Evolutionary conservation across 129 eudicot species (phyloP).

Genomic region (Gnaphalium uliginosum): DNA sequence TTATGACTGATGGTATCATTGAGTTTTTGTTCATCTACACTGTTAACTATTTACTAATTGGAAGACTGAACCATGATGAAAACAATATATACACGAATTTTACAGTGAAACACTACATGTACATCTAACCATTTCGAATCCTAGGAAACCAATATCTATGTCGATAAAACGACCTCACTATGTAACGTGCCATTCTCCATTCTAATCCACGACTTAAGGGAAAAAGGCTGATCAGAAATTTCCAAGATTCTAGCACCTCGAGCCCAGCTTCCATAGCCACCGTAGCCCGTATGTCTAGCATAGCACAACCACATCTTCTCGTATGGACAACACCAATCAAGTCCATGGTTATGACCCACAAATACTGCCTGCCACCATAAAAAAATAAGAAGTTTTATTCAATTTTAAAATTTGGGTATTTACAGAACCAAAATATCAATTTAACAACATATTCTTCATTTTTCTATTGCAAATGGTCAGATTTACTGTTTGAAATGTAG

Average conservation of each 20-base stretch:
- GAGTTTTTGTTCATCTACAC: no score
- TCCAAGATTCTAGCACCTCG: constrained; percentile 86
- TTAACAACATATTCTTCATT: neutral
- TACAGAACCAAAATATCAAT: neutral
- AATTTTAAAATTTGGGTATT: neutral
- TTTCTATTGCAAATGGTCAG: neutral
- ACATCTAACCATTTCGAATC: neutral
- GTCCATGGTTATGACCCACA: constrained; percentile 98
- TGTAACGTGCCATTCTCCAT: constrained; percentile 85
- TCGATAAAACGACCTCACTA: constrained; percentile 66
- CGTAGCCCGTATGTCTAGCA: constrained; percentile 93
- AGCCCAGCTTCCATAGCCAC: constrained; percentile 92
- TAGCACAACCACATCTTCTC: constrained; percentile 87
- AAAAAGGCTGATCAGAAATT: constrained; percentile 59
- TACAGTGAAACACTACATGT: neutral
- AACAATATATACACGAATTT: neutral
- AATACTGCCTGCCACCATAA: constrained; percentile 67
- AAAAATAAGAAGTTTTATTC: neutral
- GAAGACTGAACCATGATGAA: neutral
- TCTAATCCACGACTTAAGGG: constrained; percentile 88
- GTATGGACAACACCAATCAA: constrained; percentile 95
- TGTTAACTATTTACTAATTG: neutral
- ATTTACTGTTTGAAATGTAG: neutral
- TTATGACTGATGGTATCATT: no score
- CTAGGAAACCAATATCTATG: constrained; percentile 20